Evolutionary conservation across 371 early-diverging fungal species (phyloP), one percentile per base, ranked within the genome.

Genomic region (Mucor irregularis): DNA sequence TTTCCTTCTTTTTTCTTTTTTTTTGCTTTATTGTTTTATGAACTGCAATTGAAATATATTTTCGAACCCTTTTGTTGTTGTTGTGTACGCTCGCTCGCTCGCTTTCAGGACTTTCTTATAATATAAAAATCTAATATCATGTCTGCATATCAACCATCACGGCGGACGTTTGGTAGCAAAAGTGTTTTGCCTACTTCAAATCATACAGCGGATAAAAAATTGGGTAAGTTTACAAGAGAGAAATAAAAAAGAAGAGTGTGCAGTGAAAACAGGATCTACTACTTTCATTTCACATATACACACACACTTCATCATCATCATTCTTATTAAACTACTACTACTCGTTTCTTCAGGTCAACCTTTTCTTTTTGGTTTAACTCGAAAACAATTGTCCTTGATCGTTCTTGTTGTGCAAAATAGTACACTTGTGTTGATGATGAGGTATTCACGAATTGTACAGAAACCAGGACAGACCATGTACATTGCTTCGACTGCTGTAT

Each of bases 401-500:
- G 66, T 80, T 8, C 72, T 86, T 22, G 79, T 86, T 16, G 62
- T 81, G 39, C 84, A 86, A 56, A 86, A 84, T 62, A 82, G 83
- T 47, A 71, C 82, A 14, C 67, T 86, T 25, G 84, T 84, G n/a
- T 58, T 86, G 33, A 75, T 84, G 78, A 81, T 86, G 84, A 73
- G 86, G 38, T 81, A 84, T 57, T 83, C 84, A 13, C 70, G 84
- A 16, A 72, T 80, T 30, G 62, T 63, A 33, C 62, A 64, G 19
- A 71, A 71, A 47, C 76, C 80, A 2, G 83, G 76, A n/a, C 76
- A 79, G 44, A 66, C 78, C 24, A 72, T 82, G 74, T 87, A 87
- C 49, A 74, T 86, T 44, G 78, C 85, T 11, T 87, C 88, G 11
- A 85, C 85, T 2, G 87, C 87, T 3, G 87, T 88, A 6, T 82